Evolutionary conservation across 495 filamentous ascomycete species (phyloP).

Genomic region (Aspergillus biplanus): DNA sequence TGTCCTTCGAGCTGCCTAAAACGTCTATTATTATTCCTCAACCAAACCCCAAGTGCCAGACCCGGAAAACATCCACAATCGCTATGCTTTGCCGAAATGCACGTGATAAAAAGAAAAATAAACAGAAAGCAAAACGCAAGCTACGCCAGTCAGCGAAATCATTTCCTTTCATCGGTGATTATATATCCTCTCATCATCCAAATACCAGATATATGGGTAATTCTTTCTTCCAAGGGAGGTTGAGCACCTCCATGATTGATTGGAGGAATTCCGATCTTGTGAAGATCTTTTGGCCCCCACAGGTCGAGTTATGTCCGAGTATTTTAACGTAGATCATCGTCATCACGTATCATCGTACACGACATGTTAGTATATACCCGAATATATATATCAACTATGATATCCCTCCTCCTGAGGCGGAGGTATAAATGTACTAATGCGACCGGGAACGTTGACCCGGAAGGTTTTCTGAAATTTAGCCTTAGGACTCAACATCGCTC

Average conservation of each 20-base stretch:
- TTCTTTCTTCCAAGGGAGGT: not conserved
- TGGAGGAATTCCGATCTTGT: not conserved
- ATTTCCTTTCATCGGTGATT: not conserved
- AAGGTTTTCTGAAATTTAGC: constrained; percentile 36
- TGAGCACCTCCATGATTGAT: not conserved
- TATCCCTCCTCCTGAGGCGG: constrained; percentile 14
- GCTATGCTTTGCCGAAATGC: not conserved
- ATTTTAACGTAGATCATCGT: constrained; percentile 17
- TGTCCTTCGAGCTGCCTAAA: not conserved
- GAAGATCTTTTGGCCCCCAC: not conserved
- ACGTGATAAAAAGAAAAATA: not conserved
- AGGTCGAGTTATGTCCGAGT: not conserved
- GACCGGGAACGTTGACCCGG: constrained; percentile 34
- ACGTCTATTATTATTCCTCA: not conserved
- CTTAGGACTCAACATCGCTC: constrained; percentile 27
- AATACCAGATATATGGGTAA: not conserved
- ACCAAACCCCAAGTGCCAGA: not conserved
- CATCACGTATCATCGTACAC: constrained; percentile 2
- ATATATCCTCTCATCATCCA: not conserved
- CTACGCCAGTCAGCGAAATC: not conserved
- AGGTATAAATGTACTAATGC: constrained; percentile 18
- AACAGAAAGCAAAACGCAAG: not conserved
- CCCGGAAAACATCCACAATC: not conserved
- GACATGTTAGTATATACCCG: not conserved
- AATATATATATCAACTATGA: constrained; percentile 9